Base-by-base conservation (phyloP, 176 grass and related monocot genomes). In the Aegilops speltoides region DNA sequence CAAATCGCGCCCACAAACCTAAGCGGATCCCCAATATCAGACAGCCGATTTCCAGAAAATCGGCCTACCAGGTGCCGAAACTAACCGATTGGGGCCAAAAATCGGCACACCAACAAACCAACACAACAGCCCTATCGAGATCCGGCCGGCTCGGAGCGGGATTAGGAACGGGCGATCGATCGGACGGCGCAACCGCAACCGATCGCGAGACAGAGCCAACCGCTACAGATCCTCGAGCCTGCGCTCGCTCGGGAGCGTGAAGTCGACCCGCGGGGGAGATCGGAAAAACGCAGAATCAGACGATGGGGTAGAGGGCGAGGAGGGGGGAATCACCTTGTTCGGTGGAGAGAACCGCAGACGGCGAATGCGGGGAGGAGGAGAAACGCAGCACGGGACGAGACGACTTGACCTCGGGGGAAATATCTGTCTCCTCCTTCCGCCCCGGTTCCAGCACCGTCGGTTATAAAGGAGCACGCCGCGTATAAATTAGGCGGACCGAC, bases 321-420 rank as follows among this genome's bases (percentile, higher is more conserved):
- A 70, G 64, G 37, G 26, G 64, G 16, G 23, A 2, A 56, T 64
- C 69, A 89, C 88, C 88, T 91, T 37, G 81, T 31, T 40, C 14
- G 76, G 68, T 26, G 68, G 28, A 7, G 75, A 34, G 71, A 19
- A n/a, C 82, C 77, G 74, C 3, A 4, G 73, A 54, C 73, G 73
- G 45, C 73, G 4, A 56, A 24, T 29, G 68, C 31, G 54, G 36
- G 57, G 84, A 86, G 19, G 75, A 69, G 10, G 74, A 13, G 56
- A 40, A 81, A 61, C 10, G 82, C 43, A 0, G 8, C 28, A 82
- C 73, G 20, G 19, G 20, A 59, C 19, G 38, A 23, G 17, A 54
- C 28, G 64, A 70, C 65, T 73, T 76, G 68, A 25, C 80, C 74
- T 46, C 25, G 8, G 8, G 5, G 12, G 6, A 19, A 43, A 25